Evolutionary conservation across 176 grass and related monocot species (phyloP), one percentile per base, ranked within the genome.

Genomic region (Zizania latifolia): DNA sequence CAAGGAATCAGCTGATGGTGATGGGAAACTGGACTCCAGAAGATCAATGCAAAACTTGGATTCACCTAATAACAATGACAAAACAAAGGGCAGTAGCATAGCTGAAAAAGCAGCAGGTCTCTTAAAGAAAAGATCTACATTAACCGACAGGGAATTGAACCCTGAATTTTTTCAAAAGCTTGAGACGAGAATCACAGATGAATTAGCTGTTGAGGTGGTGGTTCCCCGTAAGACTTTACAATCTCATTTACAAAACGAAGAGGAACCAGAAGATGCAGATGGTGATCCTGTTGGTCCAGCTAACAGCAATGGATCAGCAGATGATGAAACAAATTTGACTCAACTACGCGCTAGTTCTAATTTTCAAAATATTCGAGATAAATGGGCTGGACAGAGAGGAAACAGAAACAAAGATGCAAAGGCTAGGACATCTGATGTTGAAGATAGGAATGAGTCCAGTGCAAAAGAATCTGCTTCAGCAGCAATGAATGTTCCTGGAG

Each of bases 81-180:
- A 84, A 78, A 56, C 33, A 15, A 82, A 79, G 58, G 87, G 91
- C 22, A 61, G 23, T 64, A 85, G 65, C 63, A 94, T 99, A 50
- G 65, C 71, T 43, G 95, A 99, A 86, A 99, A 94, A 62, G 95
- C 91, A 56, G 84, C 89, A 21, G 78, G 86, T 56, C 68, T 99
- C n/a, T 83, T 99, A 35, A 99, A 88, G 86, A 99, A 86, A 90
- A 99, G 77, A 75, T 70, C 91, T n/a, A 78, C 85, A 36, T 68
- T 91, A 62, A 93, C 60, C 29, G 90, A 97, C 50, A 97, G 92
- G 74, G 95, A 90, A 56, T 43, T 99, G 38, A 99, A 99, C 55
- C 84, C 91, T 59, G 95, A 94, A 6, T 99, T 99, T 58, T 99
- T 99, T 65, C 95, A 94, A 79, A 94, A 92, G 35, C 89, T 99